Conservation (phyloP, 495 filamentous ascomycete species). For the Penicillium pancosmium region DNA sequence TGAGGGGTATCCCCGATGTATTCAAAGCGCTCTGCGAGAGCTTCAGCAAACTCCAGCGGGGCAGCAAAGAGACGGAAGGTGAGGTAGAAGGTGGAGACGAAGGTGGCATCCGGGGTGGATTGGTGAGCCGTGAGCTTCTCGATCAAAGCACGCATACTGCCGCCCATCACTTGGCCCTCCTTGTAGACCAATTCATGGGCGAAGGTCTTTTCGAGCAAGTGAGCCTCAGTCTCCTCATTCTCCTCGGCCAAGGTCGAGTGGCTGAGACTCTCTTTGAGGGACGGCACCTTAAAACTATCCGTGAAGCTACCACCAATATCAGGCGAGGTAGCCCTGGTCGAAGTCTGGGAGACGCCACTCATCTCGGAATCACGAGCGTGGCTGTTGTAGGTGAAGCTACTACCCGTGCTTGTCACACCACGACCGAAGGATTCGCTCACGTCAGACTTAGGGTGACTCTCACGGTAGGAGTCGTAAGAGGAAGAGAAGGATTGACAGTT, state of each 20-base stretch:
- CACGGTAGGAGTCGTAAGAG: constrained; percentile 25
- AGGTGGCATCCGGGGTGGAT: constrained; percentile 88
- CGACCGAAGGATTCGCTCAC: constrained; percentile 43
- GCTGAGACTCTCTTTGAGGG: constrained; percentile 58
- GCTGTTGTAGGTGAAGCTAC: constrained; percentile 75
- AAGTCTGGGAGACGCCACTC: constrained; percentile 77
- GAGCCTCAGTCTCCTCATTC: constrained; percentile 75
- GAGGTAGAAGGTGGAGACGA: constrained; percentile 93
- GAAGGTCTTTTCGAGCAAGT: constrained; percentile 80
- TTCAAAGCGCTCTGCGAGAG: constrained; percentile 86
- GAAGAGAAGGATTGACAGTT: constrained; percentile 35
- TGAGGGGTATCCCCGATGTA: constrained; percentile 79
- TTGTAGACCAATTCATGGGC: constrained; percentile 93
- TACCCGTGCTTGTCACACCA: constrained; percentile 56
- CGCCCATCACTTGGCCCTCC: constrained; percentile 92
- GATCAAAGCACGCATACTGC: constrained; percentile 86
- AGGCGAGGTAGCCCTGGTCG: constrained; percentile 88
- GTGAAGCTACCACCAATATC: constrained; percentile 54
- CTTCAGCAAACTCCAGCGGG: constrained; percentile 75
- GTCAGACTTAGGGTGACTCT: constrained; percentile 41
- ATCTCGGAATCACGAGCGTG: constrained; percentile 77
- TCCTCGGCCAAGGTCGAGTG: constrained; percentile 71
- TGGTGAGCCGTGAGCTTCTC: constrained; percentile 93
- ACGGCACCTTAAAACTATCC: constrained; percentile 42
- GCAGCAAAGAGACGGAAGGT: constrained; percentile 96